Percentiles rank a stretch among this genome's conserved stretches.
phyloP scores from a whole-genome alignment of 2,329 filamentous ascomycete genomes.

The Claviceps spartinae region DNA sequence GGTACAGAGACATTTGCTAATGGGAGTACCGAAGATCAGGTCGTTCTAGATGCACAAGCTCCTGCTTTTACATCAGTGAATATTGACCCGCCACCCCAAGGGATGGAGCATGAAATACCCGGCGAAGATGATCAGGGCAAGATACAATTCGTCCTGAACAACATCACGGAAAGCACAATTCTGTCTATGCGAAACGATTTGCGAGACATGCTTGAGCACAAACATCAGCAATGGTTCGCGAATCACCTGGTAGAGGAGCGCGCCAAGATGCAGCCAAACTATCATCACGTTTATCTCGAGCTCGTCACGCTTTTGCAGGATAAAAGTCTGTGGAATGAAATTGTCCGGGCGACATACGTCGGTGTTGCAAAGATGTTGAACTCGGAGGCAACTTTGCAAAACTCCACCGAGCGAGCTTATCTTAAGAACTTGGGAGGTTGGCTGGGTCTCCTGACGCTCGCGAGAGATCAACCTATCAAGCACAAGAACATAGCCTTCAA shows the following conservation, averaged over 20 bases:
- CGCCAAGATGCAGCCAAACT: slow-evolving; percentile 94
- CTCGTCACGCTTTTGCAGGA: slow-evolving; percentile 74
- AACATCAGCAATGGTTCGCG: slow-evolving; percentile 93
- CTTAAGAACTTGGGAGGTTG: slow-evolving; percentile 89
- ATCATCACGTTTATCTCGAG: slow-evolving; percentile 84
- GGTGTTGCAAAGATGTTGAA: slow-evolving; percentile 81
- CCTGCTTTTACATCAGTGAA: slow-evolving; percentile 69
- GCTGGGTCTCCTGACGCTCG: slow-evolving; percentile 86
- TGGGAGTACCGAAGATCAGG: slow-evolving; percentile 52
- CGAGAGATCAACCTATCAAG: slow-evolving; percentile 87
- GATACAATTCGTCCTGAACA: slow-evolving; percentile 92
- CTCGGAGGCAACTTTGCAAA: slow-evolving; percentile 73
- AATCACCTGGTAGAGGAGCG: slow-evolving; percentile 89
- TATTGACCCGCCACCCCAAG: slow-evolving; percentile 53
- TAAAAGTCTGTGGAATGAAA: slow-evolving; percentile 67
- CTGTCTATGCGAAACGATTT: slow-evolving; percentile 74
- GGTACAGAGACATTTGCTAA: slow-evolving; percentile 47
- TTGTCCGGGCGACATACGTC: slow-evolving; percentile 85
- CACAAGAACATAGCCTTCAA: slow-evolving; percentile 97
- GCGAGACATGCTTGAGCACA: slow-evolving; percentile 60
- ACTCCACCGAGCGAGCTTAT: slow-evolving; percentile 70
- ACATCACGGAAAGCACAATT: slow-evolving; percentile 82
- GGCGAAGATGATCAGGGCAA: slow-evolving; percentile 78
- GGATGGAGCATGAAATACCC: slow-evolving; percentile 64
- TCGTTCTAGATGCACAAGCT: slow-evolving; percentile 43